A percentile compares a stretch with the other conserved stretches of the same genome.
phyloP scores from a whole-genome alignment of 108 stramenopile species.

The Chaetoceros tenuissimus region DNA sequence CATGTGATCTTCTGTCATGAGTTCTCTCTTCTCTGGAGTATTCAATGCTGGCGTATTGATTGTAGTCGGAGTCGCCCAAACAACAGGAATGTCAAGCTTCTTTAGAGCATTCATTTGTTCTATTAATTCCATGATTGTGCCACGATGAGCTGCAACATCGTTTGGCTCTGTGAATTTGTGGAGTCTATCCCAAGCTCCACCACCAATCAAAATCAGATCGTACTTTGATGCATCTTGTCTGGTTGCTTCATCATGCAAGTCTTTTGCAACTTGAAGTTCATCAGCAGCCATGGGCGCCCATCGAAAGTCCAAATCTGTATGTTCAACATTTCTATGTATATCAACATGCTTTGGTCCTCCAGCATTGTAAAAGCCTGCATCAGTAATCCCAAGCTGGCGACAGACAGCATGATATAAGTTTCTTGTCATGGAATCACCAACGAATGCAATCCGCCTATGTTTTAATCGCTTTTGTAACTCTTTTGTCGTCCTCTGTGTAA shows the following conservation, averaged over 20 bases:
- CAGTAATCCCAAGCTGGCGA: constrained; percentile 49
- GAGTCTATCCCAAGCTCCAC: constrained; percentile 78
- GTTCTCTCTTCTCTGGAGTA: constrained; percentile 60
- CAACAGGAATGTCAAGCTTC: constrained; percentile 37
- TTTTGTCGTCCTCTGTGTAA: constrained; percentile 47
- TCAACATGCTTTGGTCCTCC: constrained; percentile 50
- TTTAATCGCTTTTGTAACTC: constrained; percentile 42
- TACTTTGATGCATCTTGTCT: constrained; percentile 8
- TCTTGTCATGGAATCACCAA: constrained; percentile 76
- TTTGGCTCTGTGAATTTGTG: constrained; percentile 51
- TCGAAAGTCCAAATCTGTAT: constrained; percentile 46
- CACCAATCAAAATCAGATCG: constrained; percentile 67
- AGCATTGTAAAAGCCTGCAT: constrained; percentile 70
- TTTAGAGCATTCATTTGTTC: constrained; percentile 31
- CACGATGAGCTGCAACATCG: constrained; percentile 39
- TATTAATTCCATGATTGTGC: constrained; percentile 27
- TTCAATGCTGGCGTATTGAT: constrained; percentile 64
- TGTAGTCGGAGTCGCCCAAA: constrained; percentile 77
- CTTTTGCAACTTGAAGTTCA: constrained; percentile 27
- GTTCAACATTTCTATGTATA: constrained; percentile 22
- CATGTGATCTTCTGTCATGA: constrained; percentile 76
- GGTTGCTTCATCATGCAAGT: constrained; percentile 17
- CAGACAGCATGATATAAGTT: constrained; percentile 62
- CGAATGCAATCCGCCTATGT: constrained; percentile 46
- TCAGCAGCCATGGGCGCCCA: constrained; percentile 74